Conservation (phyloP, 176 grass and related monocot genomes). For the Areca catechu region DNA sequence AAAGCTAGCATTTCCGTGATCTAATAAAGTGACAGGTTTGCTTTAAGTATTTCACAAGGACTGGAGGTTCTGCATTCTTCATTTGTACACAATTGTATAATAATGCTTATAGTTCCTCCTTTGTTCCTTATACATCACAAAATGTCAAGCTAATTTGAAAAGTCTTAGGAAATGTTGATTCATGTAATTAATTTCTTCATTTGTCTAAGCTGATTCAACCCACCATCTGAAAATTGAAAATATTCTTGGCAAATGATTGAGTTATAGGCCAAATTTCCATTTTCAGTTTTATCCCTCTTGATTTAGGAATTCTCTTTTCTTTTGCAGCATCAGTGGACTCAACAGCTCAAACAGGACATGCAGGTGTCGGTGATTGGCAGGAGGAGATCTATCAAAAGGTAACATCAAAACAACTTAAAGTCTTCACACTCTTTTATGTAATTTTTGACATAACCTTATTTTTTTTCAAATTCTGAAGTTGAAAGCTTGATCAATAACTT, state of each 20-base stretch:
- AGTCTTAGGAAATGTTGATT: too few species aligned
- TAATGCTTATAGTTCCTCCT: too few species aligned
- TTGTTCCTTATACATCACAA: too few species aligned
- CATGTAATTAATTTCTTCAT: too few species aligned
- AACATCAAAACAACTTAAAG: constrained; percentile 6
- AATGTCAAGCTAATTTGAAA: too few species aligned
- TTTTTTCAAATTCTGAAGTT: neutral
- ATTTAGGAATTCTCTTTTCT: neutral
- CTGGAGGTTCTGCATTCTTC: too few species aligned
- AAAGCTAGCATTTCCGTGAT: too few species aligned
- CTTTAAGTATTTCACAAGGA: too few species aligned
- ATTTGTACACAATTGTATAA: too few species aligned
- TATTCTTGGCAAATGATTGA: neutral
- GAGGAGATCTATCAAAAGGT: constrained; percentile 87
- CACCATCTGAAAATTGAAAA: neutral
- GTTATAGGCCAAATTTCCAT: neutral
- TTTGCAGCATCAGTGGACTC: constrained; percentile 59
- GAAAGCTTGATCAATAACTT: too few species aligned
- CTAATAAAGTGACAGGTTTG: too few species aligned
- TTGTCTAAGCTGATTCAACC: too few species aligned
- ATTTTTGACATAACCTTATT: neutral
- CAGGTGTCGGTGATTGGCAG: constrained; percentile 39
- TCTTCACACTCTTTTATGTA: neutral
- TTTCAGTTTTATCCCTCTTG: neutral
- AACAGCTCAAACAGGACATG: constrained; percentile 58